These are phyloP conservation scores for Cladobotryum mycophilum DNA, from an alignment of 2,329 filamentous ascomycete genomes.

Conservation along the genomic window DNA sequence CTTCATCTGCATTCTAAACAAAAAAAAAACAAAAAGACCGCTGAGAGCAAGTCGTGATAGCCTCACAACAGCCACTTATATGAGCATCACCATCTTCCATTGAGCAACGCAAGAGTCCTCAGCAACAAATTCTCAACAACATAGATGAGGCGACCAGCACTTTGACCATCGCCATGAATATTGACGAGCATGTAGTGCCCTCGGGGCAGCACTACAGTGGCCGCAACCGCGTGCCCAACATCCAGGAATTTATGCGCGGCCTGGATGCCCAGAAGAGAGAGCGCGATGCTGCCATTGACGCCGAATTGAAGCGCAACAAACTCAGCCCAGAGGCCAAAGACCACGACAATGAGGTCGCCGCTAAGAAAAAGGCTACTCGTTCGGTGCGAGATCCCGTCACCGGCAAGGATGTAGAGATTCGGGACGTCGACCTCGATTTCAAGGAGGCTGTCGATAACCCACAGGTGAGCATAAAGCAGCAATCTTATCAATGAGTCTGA, in stretches of 20 bases:
- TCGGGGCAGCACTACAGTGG: conserved; percentile 71
- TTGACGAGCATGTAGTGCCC: conserved; percentile 36
- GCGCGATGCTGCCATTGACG: conserved; percentile 66
- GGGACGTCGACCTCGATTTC: conserved; percentile 66
- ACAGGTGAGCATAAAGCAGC: conserved; percentile 37
- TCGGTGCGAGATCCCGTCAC: conserved; percentile 83
- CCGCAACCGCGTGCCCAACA: conserved; percentile 76
- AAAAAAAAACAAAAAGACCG: too few relatives aligned
- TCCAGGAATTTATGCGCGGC: conserved; percentile 73
- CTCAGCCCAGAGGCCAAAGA: conserved; percentile 32
- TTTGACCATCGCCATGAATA: conserved; percentile 26
- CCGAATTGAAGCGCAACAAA: conserved; percentile 37
- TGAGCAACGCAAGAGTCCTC: background rate
- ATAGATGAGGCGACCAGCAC: too few relatives aligned
- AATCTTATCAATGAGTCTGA: background rate
- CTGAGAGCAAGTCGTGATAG: too few relatives aligned
- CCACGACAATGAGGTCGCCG: conserved; percentile 34
- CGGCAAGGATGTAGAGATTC: conserved; percentile 77
- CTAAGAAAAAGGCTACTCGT: conserved; percentile 50
- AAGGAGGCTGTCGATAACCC: conserved; percentile 68
- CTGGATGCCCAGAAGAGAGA: conserved; percentile 74
- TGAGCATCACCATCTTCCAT: conserved; percentile 9
- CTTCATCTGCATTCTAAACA: too few relatives aligned
- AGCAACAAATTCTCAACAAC: background rate
- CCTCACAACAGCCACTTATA: too few relatives aligned